Conservation (phyloP, 2,329 filamentous ascomycete species). For the Ophiostoma angusticollis region DNA sequence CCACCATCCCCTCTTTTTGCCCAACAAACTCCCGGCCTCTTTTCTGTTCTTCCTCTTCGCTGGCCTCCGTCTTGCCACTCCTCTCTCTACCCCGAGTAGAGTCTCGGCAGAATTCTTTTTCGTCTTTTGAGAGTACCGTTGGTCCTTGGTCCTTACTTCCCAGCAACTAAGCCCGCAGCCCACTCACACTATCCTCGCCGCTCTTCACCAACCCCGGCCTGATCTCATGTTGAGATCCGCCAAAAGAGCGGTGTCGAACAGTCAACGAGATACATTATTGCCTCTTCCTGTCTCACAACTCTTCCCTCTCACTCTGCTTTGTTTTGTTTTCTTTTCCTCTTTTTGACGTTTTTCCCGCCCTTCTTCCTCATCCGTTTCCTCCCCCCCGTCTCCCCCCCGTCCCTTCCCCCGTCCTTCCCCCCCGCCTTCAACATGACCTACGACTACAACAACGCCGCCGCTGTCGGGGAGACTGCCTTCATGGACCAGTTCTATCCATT, state of each 20-base stretch:
- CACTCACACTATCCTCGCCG: neutral
- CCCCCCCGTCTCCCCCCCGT: neutral
- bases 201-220: neutral
- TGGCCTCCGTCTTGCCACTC: neutral
- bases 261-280: conserved; percentile 7
- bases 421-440: conserved; percentile 8
- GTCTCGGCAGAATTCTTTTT: no score
- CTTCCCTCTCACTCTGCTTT: neutral
- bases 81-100: conserved; percentile 1
- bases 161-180: conserved; percentile 5
- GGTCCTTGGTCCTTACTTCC: neutral
- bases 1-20: neutral
- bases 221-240: conserved; percentile 9
- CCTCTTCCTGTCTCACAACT: conserved; percentile 1
- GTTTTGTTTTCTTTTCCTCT: neutral
- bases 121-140: no score
- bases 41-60: conserved; percentile 1
- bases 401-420: neutral
- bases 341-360: neutral
- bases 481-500: conserved; percentile 42
- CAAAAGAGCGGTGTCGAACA: conserved; percentile 15
- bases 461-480: conserved; percentile 42
- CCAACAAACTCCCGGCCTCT: neutral
- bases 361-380: neutral
- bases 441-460: conserved; percentile 20